Evolutionary conservation across 768 basidiomycete species (phyloP).

Genomic region (Pulveroboletus frians): DNA sequence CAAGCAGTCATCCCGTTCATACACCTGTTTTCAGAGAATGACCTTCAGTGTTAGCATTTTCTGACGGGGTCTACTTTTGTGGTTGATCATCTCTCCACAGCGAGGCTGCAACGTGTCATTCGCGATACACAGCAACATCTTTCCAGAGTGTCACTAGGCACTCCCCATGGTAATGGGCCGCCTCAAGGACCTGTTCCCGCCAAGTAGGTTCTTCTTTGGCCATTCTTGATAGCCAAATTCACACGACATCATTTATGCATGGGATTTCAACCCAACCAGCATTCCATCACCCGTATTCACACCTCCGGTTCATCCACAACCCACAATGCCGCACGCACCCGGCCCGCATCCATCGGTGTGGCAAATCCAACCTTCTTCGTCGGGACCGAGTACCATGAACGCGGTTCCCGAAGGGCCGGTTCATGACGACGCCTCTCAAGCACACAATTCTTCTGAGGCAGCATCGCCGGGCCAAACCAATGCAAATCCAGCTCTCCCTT

Average conservation of each 20-base stretch:
- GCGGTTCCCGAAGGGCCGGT: background rate
- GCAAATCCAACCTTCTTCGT: background rate
- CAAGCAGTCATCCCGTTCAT: slow-evolving; percentile 17
- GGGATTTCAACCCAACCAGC: slow-evolving; percentile 1
- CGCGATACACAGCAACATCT: slow-evolving; percentile 3
- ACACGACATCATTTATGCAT: background rate
- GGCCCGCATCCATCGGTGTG: background rate
- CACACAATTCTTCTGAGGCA: background rate
- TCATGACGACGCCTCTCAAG: background rate
- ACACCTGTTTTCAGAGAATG: slow-evolving; percentile 17
- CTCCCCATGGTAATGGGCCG: background rate
- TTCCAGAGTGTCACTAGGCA: background rate
- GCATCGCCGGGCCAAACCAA: background rate
- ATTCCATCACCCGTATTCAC: background rate
- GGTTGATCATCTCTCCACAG: slow-evolving; percentile 7
- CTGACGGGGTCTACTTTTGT: background rate
- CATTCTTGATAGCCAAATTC: slow-evolving; percentile 1
- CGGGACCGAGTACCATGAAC: background rate
- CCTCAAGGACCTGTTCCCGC: background rate
- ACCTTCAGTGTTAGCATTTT: slow-evolving; percentile 20
- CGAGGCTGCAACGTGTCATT: slow-evolving; percentile 17
- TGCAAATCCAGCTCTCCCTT: background rate
- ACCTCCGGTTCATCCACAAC: background rate
- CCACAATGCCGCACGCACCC: background rate
- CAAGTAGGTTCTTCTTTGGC: slow-evolving; percentile 12